Conservation (phyloP, 23 red algal genomes). For the Gracilaria domingensis region DNA sequence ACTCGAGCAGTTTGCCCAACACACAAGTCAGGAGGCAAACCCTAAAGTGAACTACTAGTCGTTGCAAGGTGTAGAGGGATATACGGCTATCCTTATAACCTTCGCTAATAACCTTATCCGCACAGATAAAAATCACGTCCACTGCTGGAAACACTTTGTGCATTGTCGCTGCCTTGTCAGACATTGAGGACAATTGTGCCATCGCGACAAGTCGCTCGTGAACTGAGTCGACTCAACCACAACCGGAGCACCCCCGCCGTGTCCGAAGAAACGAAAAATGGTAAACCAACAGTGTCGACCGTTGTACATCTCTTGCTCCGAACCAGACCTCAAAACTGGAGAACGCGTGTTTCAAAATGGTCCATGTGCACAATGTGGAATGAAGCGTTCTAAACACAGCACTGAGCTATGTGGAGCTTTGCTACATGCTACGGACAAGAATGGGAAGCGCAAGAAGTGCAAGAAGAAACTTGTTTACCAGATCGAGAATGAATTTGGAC, state of each 20-base stretch:
- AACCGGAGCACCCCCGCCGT: too few species aligned
- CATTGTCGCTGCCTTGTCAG: neutral
- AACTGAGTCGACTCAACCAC: too few species aligned
- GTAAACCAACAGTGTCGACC: conserved; percentile 34
- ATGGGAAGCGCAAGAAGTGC: conserved; percentile 31
- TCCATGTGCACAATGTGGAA: conserved; percentile 30
- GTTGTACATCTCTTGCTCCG: conserved; percentile 25
- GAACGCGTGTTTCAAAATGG: conserved; percentile 33
- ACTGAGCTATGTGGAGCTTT: conserved; percentile 3
- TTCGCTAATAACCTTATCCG: too few species aligned
- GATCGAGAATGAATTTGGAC: conserved; percentile 25
- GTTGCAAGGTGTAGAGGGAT: too few species aligned
- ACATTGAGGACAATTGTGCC: too few species aligned
- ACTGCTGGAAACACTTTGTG: too few species aligned
- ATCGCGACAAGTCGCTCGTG: too few species aligned
- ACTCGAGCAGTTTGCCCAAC: too few species aligned
- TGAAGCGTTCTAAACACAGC: conserved; percentile 10
- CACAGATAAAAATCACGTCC: too few species aligned
- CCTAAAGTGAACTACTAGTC: too few species aligned
- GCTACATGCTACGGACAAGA: conserved; percentile 22
- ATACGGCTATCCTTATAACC: too few species aligned
- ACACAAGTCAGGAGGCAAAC: too few species aligned
- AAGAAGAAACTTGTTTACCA: conserved; percentile 38
- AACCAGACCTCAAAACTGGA: conserved; percentile 25
- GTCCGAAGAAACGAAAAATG: neutral